Base-by-base conservation (phyloP, 2,329 filamentous ascomycete genomes). In the Thelonectria blattea region DNA sequence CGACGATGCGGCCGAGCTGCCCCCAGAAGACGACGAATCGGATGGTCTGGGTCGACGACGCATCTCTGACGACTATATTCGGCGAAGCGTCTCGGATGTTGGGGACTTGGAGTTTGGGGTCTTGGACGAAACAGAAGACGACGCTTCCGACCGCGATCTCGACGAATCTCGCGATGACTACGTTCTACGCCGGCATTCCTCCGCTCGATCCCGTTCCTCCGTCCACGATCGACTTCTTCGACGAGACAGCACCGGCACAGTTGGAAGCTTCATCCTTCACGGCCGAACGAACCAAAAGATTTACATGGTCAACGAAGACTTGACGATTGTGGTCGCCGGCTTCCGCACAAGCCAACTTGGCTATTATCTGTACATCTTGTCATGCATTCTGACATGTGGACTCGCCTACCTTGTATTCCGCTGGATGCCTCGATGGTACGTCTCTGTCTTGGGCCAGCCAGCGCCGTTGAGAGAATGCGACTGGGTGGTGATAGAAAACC, bases 401-500 rank as follows among this genome's bases (percentile, higher is more conserved):
- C 73, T 96, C 37, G 92, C 85, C 5, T 99, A 91, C 79, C 85
- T 99, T 14, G 71, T 98, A 5, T 85, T 98, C 58, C 86, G 93
- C 63, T 99, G 95, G 95, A 76, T 98, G 54, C 96, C 95, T 5
- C 85, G 88, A 60, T 96, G 92, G 92, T 88, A 91, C 69, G 88
- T 98, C 51, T 84, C 83, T 50, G 74, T 98, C 43, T 81, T 91
- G 42, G 95, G 95, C 27, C 84, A 80, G 54, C 79, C 88, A 5
- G 86, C 85, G 15, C 81, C 91, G 2, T 80, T 99, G 30, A 83
- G 84, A 55, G 86, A 91, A 56, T 95, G 92, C 71, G 84, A 91
- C 61, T 99, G 96, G 95, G 89, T 97, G 45, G 93, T 96, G 27
- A 86, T 98, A 65, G 95, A 97, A 84, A 97, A 99, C 71, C 93